Conservation (phyloP, 768 basidiomycete genomes). For the Rhizopogon salebrosus region DNA sequence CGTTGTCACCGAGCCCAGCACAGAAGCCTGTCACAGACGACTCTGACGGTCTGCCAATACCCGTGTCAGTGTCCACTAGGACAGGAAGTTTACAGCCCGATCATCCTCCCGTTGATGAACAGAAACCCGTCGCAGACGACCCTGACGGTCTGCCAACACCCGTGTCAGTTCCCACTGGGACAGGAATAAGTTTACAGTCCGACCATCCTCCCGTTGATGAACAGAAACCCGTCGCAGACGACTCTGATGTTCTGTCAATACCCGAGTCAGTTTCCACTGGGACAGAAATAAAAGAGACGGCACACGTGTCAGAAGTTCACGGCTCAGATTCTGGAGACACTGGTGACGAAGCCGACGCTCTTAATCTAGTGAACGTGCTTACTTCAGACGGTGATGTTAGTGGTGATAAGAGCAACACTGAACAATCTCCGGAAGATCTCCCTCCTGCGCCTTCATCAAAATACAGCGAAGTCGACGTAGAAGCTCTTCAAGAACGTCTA, state of each 20-base stretch:
- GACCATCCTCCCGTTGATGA: not conserved
- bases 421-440: not conserved
- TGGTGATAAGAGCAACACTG: not conserved
- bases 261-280: not conserved
- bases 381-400: not conserved
- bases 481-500: slow-evolving; percentile 59
- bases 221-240: not conserved
- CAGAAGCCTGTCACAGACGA: not conserved
- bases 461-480: slow-evolving; percentile 33
- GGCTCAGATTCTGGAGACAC: not conserved
- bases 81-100: not conserved
- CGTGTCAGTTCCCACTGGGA: not conserved
- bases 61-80: not conserved
- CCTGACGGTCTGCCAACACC: not conserved
- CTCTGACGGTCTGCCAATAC: not conserved
- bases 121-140: not conserved
- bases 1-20: not conserved
- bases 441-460: not conserved
- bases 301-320: not conserved
- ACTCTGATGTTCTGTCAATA: not conserved
- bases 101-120: not conserved
- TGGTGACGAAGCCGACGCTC: not conserved
- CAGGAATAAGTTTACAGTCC: not conserved
- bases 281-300: no score
- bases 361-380: not conserved